These are phyloP conservation scores for Candida montana DNA, from an alignment of 805 yeast species.

Conservation along the genomic window DNA sequence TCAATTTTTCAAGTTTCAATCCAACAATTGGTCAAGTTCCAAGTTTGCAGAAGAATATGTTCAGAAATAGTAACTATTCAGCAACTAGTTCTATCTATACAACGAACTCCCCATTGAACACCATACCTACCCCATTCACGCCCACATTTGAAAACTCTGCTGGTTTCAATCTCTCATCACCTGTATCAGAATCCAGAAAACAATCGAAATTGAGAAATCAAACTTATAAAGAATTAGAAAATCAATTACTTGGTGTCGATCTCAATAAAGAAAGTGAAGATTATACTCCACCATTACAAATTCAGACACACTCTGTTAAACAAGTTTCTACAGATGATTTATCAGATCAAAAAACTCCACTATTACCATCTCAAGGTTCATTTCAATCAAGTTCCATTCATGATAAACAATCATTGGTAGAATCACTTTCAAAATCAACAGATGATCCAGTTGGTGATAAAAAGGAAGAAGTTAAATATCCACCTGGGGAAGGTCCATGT, in stretches of 20 bases:
- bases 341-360: slow-evolving; percentile 1
- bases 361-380: not conserved
- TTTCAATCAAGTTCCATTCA: not conserved
- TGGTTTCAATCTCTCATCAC: not conserved
- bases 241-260: slow-evolving; percentile 15
- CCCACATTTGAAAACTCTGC: not conserved
- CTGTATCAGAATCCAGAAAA: not conserved
- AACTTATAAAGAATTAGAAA: slow-evolving; percentile 15
- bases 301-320: slow-evolving; percentile 15
- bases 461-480: slow-evolving; percentile 21
- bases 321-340: slow-evolving; percentile 12
- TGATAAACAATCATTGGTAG: not conserved
- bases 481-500: slow-evolving; percentile 77
- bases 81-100: slow-evolving; percentile 1
- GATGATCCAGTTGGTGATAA: not conserved
- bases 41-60: not conserved
- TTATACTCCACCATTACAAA: slow-evolving; percentile 2
- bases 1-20: not conserved
- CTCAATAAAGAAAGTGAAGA: slow-evolving; percentile 1
- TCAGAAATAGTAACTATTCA: slow-evolving; percentile 2
- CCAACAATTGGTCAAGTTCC: not conserved
- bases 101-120: not conserved
- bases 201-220: not conserved
- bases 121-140: slow-evolving; percentile 1
- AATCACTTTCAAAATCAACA: not conserved